These are phyloP conservation scores for Auxenochlorella pyrenoidosa DNA, from an alignment of 139 green algal species.

Conservation along the genomic window DNA sequence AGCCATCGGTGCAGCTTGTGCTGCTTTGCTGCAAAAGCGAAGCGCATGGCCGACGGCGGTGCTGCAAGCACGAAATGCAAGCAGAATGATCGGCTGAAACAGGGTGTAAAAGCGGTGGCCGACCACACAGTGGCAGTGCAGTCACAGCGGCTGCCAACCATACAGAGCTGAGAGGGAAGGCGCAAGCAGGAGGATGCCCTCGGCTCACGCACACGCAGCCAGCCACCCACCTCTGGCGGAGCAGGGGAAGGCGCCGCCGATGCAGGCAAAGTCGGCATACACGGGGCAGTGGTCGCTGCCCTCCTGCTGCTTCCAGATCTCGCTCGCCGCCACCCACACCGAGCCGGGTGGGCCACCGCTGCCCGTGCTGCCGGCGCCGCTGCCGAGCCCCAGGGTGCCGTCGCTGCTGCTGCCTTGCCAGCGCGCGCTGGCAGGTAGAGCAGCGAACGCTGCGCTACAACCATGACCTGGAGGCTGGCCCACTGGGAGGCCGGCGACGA, in stretches of 20 bases:
- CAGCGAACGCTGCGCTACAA: background rate
- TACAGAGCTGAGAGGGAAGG: no score
- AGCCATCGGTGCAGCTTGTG: constrained; percentile 50
- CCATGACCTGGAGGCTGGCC: background rate
- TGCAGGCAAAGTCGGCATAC: constrained; percentile 49
- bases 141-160: no score
- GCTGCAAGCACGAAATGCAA: background rate
- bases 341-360: background rate
- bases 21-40: constrained; percentile 47
- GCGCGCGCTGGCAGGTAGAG: no score
- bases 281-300: constrained; percentile 83
- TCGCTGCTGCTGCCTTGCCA: background rate
- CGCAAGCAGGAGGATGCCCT: no score
- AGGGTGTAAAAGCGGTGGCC: no score
- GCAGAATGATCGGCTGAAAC: no score
- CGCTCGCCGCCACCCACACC: constrained; percentile 30
- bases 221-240: background rate
- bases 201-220: background rate
- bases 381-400: background rate
- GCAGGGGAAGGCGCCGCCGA: constrained; percentile 21
- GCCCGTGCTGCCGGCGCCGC: background rate
- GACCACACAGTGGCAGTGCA: no score
- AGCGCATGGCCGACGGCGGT: background rate
- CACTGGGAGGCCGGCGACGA: constrained; percentile 49
- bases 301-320: constrained; percentile 64